phyloP scores from a whole-genome alignment of 306 rosid species.

The Cicer chorassanicum region DNA sequence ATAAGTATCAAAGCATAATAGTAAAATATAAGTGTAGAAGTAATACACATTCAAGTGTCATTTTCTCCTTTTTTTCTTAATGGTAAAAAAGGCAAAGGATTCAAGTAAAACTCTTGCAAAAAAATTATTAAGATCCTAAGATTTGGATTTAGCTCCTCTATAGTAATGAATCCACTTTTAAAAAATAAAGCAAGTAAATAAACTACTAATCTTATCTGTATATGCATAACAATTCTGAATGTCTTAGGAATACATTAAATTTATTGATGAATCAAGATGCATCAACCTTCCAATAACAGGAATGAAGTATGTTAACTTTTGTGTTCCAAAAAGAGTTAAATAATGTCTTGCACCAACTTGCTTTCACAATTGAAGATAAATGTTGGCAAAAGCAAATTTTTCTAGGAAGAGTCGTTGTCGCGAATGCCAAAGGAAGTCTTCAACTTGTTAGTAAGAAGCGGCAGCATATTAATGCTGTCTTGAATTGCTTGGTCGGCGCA shows the following conservation, averaged over 20 bases:
- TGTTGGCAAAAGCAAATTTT: conserved; percentile 21
- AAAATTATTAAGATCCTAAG: no score
- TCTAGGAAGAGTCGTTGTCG: conserved; percentile 35
- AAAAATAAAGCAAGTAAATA: neutral
- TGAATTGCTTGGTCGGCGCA: conserved; percentile 81
- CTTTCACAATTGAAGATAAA: conserved; percentile 6
- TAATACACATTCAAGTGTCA: no score
- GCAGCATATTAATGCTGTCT: conserved; percentile 68
- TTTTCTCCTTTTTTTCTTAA: no score
- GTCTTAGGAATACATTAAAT: neutral
- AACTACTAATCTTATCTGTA: neutral
- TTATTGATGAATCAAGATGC: conserved; percentile 30
- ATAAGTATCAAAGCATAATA: no score
- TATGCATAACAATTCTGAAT: neutral
- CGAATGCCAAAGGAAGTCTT: conserved; percentile 62
- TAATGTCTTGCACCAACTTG: conserved; percentile 23
- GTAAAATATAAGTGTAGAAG: no score
- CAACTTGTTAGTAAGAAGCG: conserved; percentile 67
- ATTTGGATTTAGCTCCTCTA: neutral
- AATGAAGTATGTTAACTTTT: neutral
- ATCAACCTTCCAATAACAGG: neutral
- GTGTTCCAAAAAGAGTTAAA: conserved; percentile 18
- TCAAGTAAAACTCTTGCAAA: no score
- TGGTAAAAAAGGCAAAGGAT: no score
- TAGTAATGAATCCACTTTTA: neutral